Percentiles rank a stretch among this genome's conserved stretches.
Conservation (phyloP, 192 early-diverging fungal species). For the Coemansia sp. region DNA sequence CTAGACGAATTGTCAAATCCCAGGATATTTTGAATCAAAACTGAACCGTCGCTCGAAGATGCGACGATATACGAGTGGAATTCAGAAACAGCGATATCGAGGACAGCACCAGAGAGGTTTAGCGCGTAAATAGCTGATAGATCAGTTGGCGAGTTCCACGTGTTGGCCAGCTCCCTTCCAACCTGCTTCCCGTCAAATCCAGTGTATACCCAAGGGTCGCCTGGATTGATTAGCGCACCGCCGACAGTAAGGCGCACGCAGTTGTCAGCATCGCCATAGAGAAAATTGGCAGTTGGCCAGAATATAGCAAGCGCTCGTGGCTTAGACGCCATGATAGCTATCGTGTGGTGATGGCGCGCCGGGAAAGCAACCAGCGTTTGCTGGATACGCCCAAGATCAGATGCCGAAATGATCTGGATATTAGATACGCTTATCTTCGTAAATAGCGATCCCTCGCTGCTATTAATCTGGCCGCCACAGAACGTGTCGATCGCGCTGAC, state of each 20-base stretch:
- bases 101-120: conserved; percentile 1
- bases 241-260: conserved; percentile 15
- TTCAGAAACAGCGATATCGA: conserved; percentile 11
- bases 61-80: conserved; percentile 31
- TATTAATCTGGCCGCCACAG: not conserved
- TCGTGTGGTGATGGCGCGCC: conserved; percentile 7
- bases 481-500: conserved; percentile 2
- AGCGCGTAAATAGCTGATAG: not conserved
- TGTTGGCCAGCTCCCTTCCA: not conserved
- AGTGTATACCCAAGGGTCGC: conserved; percentile 12
- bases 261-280: conserved; percentile 30
- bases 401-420: conserved; percentile 22
- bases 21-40: conserved; percentile 19
- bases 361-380: conserved; percentile 19
- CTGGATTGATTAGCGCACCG: not conserved
- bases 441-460: conserved; percentile 12
- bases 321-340: conserved; percentile 12
- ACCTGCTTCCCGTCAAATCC: not conserved
- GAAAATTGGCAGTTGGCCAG: conserved; percentile 17
- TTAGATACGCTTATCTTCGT: conserved; percentile 5
- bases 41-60: conserved; percentile 14
- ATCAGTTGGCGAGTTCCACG: conserved; percentile 6
- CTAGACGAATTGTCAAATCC: not conserved
- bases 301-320: not conserved
- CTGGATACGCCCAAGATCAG: conserved; percentile 21